Conservation (phyloP, 257 asterid genomes). For the Fraxinus anomala region DNA sequence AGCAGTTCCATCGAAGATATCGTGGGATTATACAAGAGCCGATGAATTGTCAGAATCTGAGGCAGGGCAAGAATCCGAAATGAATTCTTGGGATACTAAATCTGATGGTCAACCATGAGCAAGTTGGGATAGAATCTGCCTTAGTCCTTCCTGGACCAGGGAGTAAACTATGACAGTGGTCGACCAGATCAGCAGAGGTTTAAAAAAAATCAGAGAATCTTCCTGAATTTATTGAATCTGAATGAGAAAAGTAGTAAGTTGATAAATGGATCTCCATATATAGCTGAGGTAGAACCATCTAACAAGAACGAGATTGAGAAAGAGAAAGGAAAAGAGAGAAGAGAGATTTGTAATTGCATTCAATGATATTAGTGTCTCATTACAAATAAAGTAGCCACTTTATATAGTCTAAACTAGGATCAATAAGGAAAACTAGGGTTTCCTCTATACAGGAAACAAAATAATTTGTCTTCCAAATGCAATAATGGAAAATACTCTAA, state of each 20-base stretch:
- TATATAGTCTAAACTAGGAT: too few species aligned
- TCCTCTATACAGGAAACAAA: too few species aligned
- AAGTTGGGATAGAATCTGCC: background rate
- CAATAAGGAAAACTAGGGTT: too few species aligned
- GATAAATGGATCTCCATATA: background rate
- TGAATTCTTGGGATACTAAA: background rate
- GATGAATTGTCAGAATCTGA: background rate
- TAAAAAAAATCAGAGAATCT: slow-evolving; percentile 3
- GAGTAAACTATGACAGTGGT: background rate
- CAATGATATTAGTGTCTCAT: too few species aligned
- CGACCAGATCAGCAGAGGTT: background rate
- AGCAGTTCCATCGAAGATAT: background rate
- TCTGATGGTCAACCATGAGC: slow-evolving; percentile 4
- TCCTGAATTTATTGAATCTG: background rate
- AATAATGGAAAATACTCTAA: too few species aligned
- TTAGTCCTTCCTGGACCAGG: background rate
- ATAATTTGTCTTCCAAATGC: too few species aligned
- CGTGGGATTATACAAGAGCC: background rate
- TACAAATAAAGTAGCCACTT: too few species aligned
- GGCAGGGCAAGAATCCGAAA: background rate
- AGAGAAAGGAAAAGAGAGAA: too few species aligned
- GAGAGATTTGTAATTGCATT: too few species aligned
- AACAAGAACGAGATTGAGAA: too few species aligned
- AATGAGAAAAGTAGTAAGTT: background rate
- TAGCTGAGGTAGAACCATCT: too few species aligned